phyloP scores from a whole-genome alignment of 306 rosid species.

The Inga leiocalycina region DNA sequence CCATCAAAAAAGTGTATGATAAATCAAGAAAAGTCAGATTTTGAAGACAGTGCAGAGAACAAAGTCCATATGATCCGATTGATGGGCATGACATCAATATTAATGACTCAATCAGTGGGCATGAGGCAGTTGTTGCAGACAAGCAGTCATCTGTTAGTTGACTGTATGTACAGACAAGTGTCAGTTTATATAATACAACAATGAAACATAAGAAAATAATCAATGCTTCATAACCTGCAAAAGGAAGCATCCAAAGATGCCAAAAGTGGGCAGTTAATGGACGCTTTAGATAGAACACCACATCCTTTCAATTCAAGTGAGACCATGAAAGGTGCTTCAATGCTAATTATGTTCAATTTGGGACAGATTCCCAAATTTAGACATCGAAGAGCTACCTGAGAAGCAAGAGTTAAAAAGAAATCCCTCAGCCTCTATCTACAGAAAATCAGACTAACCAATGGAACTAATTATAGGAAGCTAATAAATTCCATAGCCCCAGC shows the following conservation, averaged over 20 bases:
- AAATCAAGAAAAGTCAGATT: constrained; percentile 72
- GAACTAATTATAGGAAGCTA: background rate
- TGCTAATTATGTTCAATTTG: constrained; percentile 63
- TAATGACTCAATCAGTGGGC: constrained; percentile 70
- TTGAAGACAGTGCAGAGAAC: constrained; percentile 59
- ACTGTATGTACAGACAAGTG: constrained; percentile 49
- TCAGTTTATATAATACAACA: constrained; percentile 30
- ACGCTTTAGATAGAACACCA: constrained; percentile 77
- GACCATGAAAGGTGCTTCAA: constrained; percentile 73
- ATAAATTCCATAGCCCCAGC: background rate
- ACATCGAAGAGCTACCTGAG: constrained; percentile 78
- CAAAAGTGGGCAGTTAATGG: constrained; percentile 72
- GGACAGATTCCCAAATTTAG: constrained; percentile 92
- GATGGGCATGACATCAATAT: constrained; percentile 81
- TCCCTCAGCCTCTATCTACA: constrained; percentile 11
- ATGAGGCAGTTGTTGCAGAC: constrained; percentile 76
- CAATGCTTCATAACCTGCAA: constrained; percentile 67
- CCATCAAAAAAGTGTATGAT: constrained; percentile 79
- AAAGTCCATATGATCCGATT: constrained; percentile 65
- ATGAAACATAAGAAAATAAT: constrained; percentile 14
- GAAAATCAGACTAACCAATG: constrained; percentile 8
- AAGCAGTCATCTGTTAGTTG: constrained; percentile 74
- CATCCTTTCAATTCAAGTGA: constrained; percentile 89
- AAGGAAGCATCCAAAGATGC: constrained; percentile 85
- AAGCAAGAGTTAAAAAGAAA: constrained; percentile 15